Base-by-base conservation (phyloP, 768 basidiomycete genomes). In the Sistotremastrum niveocremeum region DNA sequence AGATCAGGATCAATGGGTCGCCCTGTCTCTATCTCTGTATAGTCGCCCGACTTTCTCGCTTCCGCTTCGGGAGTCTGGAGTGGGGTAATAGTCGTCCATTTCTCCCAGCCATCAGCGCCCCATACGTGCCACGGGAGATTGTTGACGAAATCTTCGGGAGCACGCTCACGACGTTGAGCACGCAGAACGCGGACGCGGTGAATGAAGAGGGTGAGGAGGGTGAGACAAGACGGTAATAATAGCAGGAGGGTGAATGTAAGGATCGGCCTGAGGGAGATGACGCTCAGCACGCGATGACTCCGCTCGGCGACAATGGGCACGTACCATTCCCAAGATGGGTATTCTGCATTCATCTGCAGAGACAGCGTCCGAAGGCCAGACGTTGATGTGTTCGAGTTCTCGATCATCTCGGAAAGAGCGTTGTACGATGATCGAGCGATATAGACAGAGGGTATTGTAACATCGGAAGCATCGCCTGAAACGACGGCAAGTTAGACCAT, bases 251-350 rank as follows among this genome's bases (percentile, higher is more conserved):
- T 67, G 57, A 90, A 87, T 7, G 87, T 89, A 46, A 90, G 70
- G 51, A 89, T 83, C 9, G 87, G 87, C 43, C 85, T 88, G 51
- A 35, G 31, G 20, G 5, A 49, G 36, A 45, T 49, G 47, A 52
- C 37, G 41, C 46, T 45, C 30, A 52, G 49, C 20, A 39, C 46
- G 28, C n/a, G 30, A 44, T 5, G 44, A 10, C 40, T n/a, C 10
- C n/a, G 28, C 11, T 34, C 31, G 37, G 42, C 49, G 42, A 52
- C 29, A 37, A 29, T 79, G 52, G 54, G 88, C 85, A 84, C 88
- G 58, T 88, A 89, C 87, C 89, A 93, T 57, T 90, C 86, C 81
- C 87, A 91, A 38, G 81, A 76, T 9, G 83, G 81, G 56, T 81
- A 83, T 51, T 85, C 82, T 4, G 81, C 78, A 9, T 76, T 84